Evolutionary conservation across 345 rosid species (phyloP), one percentile per base, ranked within the genome.

Genomic region (Melaleuca quinquenervia): DNA sequence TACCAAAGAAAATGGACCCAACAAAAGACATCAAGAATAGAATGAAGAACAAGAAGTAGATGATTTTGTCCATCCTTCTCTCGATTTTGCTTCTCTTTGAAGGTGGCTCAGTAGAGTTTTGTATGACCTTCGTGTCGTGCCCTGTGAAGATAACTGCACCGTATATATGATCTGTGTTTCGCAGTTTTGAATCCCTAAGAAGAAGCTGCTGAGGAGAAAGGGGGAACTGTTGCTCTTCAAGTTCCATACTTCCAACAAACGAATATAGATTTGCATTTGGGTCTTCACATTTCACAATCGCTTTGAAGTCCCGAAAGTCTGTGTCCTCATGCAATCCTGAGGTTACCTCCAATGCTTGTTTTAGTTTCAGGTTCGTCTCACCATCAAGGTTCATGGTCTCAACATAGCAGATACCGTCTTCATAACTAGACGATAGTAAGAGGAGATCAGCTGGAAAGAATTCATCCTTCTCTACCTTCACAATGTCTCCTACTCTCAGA

Each of bases 331-430:
- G 89, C 85, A 95, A 90, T 53, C 86, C 86, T 6, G 95, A 92
- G 86, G 99, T 95, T 32, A 85, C 93, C 86, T 95, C 98, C 64
- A 93, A 87, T 84, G 94, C 98, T 91, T 96, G 97, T 87, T 94
- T 95, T 15, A 95, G 88, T 88, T 96, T 96, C 80, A 96, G 91
- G 89, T 96, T 96, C 26, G 99, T 95, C 88, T 96, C 99, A 20
- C 99, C 99, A 84, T 96, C 99, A 27, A 96, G 96, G 86, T 96
- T 96, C 98, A 93, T 96, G 58, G 99, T 96, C 93, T 95, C 99
- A 29, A 96, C 98, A 87, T 96, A 96, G 90, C 98, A 95, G 82
- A 92, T 86, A 74, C 94, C 96, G 85, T 95, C 98, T 3, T 94
- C 98, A 86, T 95, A 95, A 88, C 94, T 94, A 24, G 99, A 95